phyloP scores from a whole-genome alignment of 768 basidiomycete species.

The Suillus alpinus region DNA sequence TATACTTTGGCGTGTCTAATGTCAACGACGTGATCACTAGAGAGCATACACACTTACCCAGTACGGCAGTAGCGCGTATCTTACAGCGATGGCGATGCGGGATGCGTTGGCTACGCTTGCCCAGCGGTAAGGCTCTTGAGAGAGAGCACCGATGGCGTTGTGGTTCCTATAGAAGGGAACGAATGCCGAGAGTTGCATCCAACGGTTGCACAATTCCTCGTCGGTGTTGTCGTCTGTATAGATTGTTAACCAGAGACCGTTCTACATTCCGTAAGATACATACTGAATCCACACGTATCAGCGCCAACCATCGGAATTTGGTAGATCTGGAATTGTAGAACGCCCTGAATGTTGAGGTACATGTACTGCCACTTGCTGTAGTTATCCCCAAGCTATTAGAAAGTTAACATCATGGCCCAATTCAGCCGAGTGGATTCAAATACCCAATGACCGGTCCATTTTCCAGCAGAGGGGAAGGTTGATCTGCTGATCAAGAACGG shows the following conservation, averaged over 20 bases:
- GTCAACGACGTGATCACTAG: not conserved
- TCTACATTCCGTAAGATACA: not conserved
- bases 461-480: constrained; percentile 66
- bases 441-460: constrained; percentile 74
- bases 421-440: not conserved
- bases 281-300: constrained; percentile 48
- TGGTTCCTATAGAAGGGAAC: constrained; percentile 83
- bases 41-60: constrained; percentile 50
- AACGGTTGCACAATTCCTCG: constrained; percentile 79
- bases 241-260: not conserved
- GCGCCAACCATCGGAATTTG: constrained; percentile 83
- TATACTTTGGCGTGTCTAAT: constrained; percentile 48
- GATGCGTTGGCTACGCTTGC: constrained; percentile 75
- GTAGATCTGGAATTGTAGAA: constrained; percentile 86
- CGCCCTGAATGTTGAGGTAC: constrained; percentile 68
- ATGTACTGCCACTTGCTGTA: constrained; percentile 74
- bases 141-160: constrained; percentile 58
- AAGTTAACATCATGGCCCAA: not conserved
- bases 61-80: constrained; percentile 74
- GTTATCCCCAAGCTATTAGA: constrained; percentile 69
- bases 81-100: constrained; percentile 63
- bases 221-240: constrained; percentile 55
- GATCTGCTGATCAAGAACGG: constrained; percentile 73
- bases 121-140: constrained; percentile 84
- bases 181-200: constrained; percentile 87